Evolutionary conservation across 179 eudicot species (phyloP).

Genomic region (Carnegiea gigantea): DNA sequence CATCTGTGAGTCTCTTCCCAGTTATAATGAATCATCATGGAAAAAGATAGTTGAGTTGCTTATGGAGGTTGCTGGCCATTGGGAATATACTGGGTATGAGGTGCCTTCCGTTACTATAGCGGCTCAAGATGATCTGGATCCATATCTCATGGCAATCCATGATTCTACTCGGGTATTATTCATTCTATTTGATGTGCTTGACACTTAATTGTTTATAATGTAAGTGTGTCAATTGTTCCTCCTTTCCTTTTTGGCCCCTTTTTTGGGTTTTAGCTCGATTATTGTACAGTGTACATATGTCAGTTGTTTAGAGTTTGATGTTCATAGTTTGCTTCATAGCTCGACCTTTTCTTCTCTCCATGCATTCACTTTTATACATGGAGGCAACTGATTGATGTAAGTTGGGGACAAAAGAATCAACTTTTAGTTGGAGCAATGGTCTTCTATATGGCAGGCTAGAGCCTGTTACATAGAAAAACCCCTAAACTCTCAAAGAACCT

Average conservation of each 20-base stretch:
- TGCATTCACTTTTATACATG: too few species aligned
- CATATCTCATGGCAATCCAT: conserved; percentile 53
- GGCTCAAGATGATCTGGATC: conserved; percentile 67
- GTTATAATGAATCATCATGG: conserved; percentile 66
- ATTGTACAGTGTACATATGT: neutral
- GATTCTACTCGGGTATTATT: conserved; percentile 64
- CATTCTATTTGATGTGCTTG: neutral
- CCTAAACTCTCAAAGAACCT: too few species aligned
- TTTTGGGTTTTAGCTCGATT: too few species aligned
- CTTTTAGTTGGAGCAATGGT: too few species aligned
- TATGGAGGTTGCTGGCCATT: conserved; percentile 70
- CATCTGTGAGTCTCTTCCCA: conserved; percentile 24
- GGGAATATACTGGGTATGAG: conserved; percentile 68
- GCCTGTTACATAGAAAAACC: too few species aligned
- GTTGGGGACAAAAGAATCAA: too few species aligned
- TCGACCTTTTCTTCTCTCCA: too few species aligned
- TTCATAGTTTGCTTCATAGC: neutral
- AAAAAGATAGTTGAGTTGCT: conserved; percentile 57
- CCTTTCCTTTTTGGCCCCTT: too few species aligned
- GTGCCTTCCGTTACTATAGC: conserved; percentile 72
- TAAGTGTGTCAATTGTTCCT: too few species aligned
- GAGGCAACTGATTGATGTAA: too few species aligned
- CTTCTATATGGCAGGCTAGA: too few species aligned
- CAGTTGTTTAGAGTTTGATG: neutral
- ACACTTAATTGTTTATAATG: neutral